Evolutionary conservation across 192 early-diverging fungal genomes (phyloP), one percentile per base, ranked within the genome.

Genomic region (Coemansia sp.): DNA sequence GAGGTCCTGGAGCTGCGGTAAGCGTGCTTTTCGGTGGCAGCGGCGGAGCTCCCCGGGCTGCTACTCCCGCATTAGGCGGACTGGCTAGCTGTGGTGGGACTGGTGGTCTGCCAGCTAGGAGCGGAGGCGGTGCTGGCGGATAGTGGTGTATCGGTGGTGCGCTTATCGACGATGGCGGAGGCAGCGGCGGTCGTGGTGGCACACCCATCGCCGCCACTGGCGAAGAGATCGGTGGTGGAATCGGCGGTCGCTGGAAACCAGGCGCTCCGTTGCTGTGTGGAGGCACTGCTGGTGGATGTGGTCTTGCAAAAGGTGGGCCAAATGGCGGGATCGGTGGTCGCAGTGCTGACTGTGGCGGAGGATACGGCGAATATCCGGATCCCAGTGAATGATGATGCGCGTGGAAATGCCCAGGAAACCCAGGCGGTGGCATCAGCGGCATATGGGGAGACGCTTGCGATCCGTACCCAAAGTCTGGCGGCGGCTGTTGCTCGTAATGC

Each of bases 271-370:
- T 31, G 30, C 5, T 7, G 1, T 20, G 61, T 54, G 28, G 82
- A n/a, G 61, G 59, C 30, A 64, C 63, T n/a, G 70, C 42, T 30
- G 64, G 48, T 30, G 53, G 64, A n/a, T 70, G 20, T 23, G 53
- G 41, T 37, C 37, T 42, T 38, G 53, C 53, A 55, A 30, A 40
- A 42, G 30, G 52, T 7, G 52, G 52, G 8, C 29, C 52, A 54
- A 54, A 54, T 1, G 2, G 52, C 17, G 30, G 52, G 6, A 53
- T 29, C 10, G 52, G 52, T 30, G 30, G 52, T 1, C 45, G 45
- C 22, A 48, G 6, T 25, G 22, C n/a, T n/a, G n/a, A n/a, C n/a
- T n/a, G n/a, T n/a, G n/a, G n/a, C n/a, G n/a, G n/a, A n/a, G n/a
- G 45, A 48, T 48, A 23, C 6, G 6, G 45, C 14, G 52, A 30